A percentile compares a stretch with the other conserved stretches of the same genome.
Evolutionary conservation across 2,329 filamentous ascomycete genomes (phyloP).

Genomic region (Fusarium gaditjirri): DNA sequence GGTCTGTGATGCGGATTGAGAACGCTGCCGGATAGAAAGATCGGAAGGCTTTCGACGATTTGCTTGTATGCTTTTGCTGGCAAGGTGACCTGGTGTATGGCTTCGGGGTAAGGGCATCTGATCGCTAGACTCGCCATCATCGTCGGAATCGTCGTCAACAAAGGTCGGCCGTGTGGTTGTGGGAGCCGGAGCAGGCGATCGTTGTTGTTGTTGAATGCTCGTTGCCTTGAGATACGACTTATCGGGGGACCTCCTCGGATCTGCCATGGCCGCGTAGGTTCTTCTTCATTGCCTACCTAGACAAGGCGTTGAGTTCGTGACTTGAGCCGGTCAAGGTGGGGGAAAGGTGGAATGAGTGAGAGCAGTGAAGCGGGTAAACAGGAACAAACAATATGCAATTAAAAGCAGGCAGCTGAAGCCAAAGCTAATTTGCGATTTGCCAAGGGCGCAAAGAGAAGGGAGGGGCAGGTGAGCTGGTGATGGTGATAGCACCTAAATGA

Average conservation of each 20-base stretch:
- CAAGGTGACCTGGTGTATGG: constrained; percentile 71
- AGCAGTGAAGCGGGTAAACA: neutral
- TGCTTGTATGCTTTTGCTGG: constrained; percentile 65
- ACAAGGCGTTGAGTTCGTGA: constrained; percentile 13
- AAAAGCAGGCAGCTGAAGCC: neutral
- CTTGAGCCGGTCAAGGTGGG: constrained; percentile 21
- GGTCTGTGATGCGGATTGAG: constrained; percentile 60
- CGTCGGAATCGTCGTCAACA: constrained; percentile 50
- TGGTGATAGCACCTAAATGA: constrained; percentile 19
- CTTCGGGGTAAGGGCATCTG: constrained; percentile 60
- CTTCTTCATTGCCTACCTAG: constrained; percentile 48
- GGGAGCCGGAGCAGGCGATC: constrained; percentile 38
- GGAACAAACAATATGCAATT: neutral
- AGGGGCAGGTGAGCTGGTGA: constrained; percentile 14
- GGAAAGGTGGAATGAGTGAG: constrained; percentile 1
- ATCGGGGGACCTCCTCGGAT: constrained; percentile 50
- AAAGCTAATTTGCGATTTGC: constrained; percentile 25
- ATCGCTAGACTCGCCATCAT: constrained; percentile 51
- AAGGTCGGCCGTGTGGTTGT: constrained; percentile 47
- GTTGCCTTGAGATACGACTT: constrained; percentile 50
- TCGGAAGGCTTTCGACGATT: constrained; percentile 63
- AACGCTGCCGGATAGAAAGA: constrained; percentile 63
- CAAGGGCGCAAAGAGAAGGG: constrained; percentile 14
- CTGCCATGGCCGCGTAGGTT: constrained; percentile 55
- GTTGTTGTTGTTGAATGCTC: constrained; percentile 61